These are phyloP conservation scores for Wickerhamiella alocasiicola DNA, from an alignment of 805 yeast genomes.

Conservation along the genomic window DNA sequence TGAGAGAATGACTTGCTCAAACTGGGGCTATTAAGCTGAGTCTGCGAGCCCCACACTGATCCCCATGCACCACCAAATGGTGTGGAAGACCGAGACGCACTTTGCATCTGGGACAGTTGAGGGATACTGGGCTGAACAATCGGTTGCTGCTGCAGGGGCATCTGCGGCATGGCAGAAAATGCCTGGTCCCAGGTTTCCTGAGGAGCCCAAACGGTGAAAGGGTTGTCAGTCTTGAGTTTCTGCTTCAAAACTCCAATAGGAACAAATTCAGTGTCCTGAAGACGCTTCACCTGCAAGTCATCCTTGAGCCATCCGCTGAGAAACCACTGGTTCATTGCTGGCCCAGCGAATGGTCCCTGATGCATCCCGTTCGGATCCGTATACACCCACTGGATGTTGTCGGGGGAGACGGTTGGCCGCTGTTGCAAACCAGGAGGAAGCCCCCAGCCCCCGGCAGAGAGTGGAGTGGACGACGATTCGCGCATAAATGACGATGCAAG, in stretches of 20 bases:
- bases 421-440: conserved; percentile 11
- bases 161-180: background rate
- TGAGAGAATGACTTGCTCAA: background rate
- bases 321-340: conserved; percentile 70
- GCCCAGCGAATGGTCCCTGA: conserved; percentile 74
- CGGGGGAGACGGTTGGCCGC: conserved; percentile 28
- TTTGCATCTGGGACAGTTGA: background rate
- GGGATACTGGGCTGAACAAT: conserved; percentile 2
- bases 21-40: background rate
- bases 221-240: conserved; percentile 40
- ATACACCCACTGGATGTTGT: conserved; percentile 52
- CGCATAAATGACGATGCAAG: background rate
- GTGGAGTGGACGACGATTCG: background rate
- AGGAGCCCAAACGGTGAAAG: conserved; percentile 36
- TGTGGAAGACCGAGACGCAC: background rate
- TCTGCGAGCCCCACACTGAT: conserved; percentile 4
- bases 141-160: conserved; percentile 2
- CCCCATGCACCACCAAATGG: conserved; percentile 8
- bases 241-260: conserved; percentile 44
- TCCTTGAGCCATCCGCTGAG: conserved; percentile 44
- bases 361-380: conserved; percentile 55
- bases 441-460: conserved; percentile 3
- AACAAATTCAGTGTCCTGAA: conserved; percentile 38
- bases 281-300: conserved; percentile 46
- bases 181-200: conserved; percentile 16